These are phyloP conservation scores for Daldinia grandis DNA, from an alignment of 495 filamentous ascomycete species.

Conservation along the genomic window DNA sequence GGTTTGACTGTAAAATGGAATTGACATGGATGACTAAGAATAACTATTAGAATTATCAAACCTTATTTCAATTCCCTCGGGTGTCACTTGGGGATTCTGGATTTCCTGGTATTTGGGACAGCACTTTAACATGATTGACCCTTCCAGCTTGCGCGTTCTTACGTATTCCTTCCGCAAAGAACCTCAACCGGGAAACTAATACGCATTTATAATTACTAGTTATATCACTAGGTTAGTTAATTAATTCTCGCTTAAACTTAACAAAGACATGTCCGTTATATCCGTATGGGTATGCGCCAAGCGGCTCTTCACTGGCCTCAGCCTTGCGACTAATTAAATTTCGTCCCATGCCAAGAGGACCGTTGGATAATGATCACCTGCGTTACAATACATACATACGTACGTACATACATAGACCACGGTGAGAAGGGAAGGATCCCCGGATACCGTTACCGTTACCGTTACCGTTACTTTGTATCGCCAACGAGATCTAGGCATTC, in stretches of 20 bases:
- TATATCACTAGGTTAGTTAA: not conserved
- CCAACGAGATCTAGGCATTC: slow-evolving; percentile 5
- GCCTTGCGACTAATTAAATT: slow-evolving; percentile 2
- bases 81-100: not conserved
- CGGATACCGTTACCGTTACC: not conserved
- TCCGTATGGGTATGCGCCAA: not conserved
- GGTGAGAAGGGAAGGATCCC: not conserved
- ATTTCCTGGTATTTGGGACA: slow-evolving; percentile 12
- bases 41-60: not conserved
- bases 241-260: not conserved
- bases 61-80: not conserved
- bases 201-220: not conserved
- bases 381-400: too few species aligned
- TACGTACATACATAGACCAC: too few species aligned
- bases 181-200: not conserved
- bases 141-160: not conserved
- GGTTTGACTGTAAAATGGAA: too few species aligned
- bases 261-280: slow-evolving; percentile 1
- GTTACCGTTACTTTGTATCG: not conserved
- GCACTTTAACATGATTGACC: not conserved
- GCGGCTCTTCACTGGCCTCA: not conserved
- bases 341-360: not conserved
- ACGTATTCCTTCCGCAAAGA: not conserved
- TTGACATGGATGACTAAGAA: too few species aligned
- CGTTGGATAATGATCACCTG: not conserved